Base-by-base conservation (phyloP, 2,329 filamentous ascomycete genomes). In the Sphaceloma murrayae region DNA sequence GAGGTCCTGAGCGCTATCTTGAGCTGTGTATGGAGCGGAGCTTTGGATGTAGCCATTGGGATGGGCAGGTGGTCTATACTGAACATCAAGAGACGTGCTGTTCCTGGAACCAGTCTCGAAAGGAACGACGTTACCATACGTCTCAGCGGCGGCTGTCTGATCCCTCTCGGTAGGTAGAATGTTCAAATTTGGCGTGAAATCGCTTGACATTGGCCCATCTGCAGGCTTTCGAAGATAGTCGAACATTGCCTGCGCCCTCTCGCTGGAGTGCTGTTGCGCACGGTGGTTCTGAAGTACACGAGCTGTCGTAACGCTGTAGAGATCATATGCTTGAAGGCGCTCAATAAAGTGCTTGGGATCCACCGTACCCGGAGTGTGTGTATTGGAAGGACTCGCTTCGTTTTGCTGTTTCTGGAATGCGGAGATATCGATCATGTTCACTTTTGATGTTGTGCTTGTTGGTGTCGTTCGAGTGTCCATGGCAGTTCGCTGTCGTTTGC, bases 301-400 rank as follows among this genome's bases (percentile, higher is more conserved):
- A 18, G 36, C 14, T 11, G 36, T 40, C 5, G 36, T 26, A 18
- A 16, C 9, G 24, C 36, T 40, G 10, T 40, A 40, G 3, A 40
- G 10, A 24, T 38, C 7, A 5, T 19, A 38, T 8, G 34, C 34
- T 38, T 40, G 36, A 4, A 40, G 36, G 14, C 30, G 36, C 4
- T 22, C 10, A 8, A 14, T 38, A 22, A 38, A 19, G 31, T 10
- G 10, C 34, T 38, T 19, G 19, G n/a, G n/a, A n/a, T n/a, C n/a
- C n/a, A n/a, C n/a, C n/a, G n/a, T 38, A 22, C 14, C 19, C 14
- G 18, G 11, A 24, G 34, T 8, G 21, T 27, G 21, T 19, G 13
- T 16, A 19, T 2, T 14, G n/a, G n/a, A n/a, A 14, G n/a, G 10
- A 19, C 16, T 14, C 6, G 10, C 34, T 10, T 26, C 2, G 19